Evolutionary conservation across 2,329 filamentous ascomycete species (phyloP).

Genomic region (Akanthomyces dipterigenus): DNA sequence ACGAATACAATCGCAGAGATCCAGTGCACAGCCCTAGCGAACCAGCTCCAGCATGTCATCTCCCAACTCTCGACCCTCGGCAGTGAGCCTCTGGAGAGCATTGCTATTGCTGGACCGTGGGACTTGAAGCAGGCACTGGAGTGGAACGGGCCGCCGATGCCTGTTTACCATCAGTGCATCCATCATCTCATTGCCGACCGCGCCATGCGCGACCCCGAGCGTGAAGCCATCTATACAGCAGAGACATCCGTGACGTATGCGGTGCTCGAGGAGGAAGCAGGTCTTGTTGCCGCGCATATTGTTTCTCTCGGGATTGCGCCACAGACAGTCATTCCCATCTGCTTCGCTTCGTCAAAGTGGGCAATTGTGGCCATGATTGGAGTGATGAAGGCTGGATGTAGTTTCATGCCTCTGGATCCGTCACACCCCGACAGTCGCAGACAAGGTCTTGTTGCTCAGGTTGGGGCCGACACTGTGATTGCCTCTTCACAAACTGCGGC

Average conservation of each 20-base stretch:
- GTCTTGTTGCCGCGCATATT: not conserved
- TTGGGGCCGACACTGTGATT: not conserved
- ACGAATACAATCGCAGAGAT: not conserved
- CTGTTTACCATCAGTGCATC: not conserved
- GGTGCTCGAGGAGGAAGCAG: not conserved
- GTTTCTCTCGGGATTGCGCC: not conserved
- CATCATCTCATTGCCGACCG: not conserved
- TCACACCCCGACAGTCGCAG: not conserved
- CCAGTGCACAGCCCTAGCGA: not conserved
- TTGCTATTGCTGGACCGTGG: not conserved
- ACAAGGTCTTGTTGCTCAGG: not conserved
- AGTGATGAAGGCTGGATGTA: not conserved
- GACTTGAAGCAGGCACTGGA: not conserved
- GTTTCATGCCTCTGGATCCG: not conserved
- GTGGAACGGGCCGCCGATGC: not conserved
- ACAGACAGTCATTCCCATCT: not conserved
- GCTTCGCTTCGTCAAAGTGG: not conserved
- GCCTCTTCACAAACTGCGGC: not conserved
- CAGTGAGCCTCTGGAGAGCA: not conserved
- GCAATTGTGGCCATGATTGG: constrained; percentile 1
- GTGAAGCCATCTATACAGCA: not conserved
- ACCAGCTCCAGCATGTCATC: not conserved
- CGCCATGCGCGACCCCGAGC: not conserved
- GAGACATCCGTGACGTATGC: not conserved
- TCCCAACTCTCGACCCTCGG: not conserved